These are phyloP conservation scores for Stephanodiscus minutulus DNA, from an alignment of 108 stramenopile genomes.

Conservation along the genomic window DNA sequence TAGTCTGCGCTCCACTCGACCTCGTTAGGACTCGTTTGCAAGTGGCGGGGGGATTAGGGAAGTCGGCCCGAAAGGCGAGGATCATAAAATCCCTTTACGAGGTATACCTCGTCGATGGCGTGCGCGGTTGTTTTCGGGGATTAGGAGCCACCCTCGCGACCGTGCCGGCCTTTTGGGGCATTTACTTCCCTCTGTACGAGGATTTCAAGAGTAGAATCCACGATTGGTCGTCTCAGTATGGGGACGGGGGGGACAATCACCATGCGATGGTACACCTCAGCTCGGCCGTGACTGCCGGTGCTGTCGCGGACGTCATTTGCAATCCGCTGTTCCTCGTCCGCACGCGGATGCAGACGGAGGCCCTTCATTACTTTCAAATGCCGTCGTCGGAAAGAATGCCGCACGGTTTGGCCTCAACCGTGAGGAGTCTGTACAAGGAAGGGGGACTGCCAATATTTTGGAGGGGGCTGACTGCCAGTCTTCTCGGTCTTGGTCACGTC, in stretches of 20 bases:
- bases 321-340: slow-evolving; percentile 93
- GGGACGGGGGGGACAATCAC: slow-evolving; percentile 43
- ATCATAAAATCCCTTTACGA: slow-evolving; percentile 50
- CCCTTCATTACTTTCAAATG: slow-evolving; percentile 69
- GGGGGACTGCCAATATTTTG: slow-evolving; percentile 80
- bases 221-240: slow-evolving; percentile 27
- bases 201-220: slow-evolving; percentile 34
- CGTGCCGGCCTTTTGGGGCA: slow-evolving; percentile 91
- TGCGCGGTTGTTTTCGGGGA: slow-evolving; percentile 86
- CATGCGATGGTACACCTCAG: slow-evolving; percentile 71
- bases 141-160: slow-evolving; percentile 85
- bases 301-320: slow-evolving; percentile 85
- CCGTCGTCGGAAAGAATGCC: slow-evolving; percentile 33
- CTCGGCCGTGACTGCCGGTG: slow-evolving; percentile 81
- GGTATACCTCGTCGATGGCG: slow-evolving; percentile 74
- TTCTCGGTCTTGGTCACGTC: slow-evolving; percentile 88
- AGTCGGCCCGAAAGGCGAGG: slow-evolving; percentile 15
- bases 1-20: slow-evolving; percentile 91
- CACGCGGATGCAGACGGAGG: slow-evolving; percentile 88
- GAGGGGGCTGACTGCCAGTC: slow-evolving; percentile 87
- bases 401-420: slow-evolving; percentile 60
- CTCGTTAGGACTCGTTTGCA: slow-evolving; percentile 85
- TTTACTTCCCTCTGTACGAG: slow-evolving; percentile 77
- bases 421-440: slow-evolving; percentile 52
- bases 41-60: slow-evolving; percentile 70